Conservation (phyloP, 2,329 filamentous ascomycete genomes). For the Xylaria multiplex region DNA sequence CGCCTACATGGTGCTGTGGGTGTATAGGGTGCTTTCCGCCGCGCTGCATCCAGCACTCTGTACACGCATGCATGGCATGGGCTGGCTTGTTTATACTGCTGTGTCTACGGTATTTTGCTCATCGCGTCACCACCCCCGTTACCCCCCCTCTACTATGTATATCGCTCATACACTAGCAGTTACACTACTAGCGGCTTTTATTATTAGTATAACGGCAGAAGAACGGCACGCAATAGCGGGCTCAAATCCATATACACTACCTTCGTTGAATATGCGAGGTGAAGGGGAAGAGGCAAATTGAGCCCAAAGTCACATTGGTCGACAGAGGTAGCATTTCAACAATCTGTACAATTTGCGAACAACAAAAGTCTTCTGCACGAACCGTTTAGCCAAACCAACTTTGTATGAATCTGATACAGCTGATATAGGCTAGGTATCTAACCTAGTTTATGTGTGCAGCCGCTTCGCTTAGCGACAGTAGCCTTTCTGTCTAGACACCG, state of each 20-base stretch:
- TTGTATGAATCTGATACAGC: background rate
- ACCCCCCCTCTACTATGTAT: constrained; percentile 1
- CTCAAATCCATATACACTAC: background rate
- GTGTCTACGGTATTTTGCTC: background rate
- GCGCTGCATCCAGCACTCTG: background rate
- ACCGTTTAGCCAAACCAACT: constrained; percentile 9
- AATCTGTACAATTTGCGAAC: background rate
- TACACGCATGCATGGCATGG: constrained; percentile 5
- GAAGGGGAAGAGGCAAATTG: background rate
- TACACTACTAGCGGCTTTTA: background rate
- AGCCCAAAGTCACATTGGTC: background rate
- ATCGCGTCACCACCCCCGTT: constrained; percentile 18
- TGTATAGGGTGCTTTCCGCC: background rate
- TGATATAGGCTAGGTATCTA: background rate
- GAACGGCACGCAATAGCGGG: background rate
- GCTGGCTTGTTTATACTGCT: constrained; percentile 1
- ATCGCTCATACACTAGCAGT: too few relatives aligned
- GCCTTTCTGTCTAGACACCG: background rate
- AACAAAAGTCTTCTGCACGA: background rate
- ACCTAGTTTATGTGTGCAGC: background rate
- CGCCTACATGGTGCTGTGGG: background rate
- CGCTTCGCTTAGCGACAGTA: background rate
- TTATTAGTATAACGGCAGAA: background rate
- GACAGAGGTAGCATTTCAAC: background rate
- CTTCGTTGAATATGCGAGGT: background rate